phyloP scores from a whole-genome alignment of 371 early-diverging fungal species.

The Mortierella sp. region DNA sequence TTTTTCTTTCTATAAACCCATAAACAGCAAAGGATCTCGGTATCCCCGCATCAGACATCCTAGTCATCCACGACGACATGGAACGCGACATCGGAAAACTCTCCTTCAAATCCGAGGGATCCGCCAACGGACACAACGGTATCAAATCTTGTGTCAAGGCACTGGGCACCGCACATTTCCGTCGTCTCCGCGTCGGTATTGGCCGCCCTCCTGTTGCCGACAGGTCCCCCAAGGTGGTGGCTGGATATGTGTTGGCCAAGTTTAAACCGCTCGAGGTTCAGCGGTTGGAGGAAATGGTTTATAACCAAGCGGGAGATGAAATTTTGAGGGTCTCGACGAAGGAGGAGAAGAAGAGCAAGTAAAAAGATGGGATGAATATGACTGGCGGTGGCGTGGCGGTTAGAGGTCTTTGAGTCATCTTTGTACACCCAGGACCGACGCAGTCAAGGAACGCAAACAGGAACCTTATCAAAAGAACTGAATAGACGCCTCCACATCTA shows the following conservation, averaged over 20 bases:
- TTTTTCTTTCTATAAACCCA: neutral
- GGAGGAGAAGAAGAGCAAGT: neutral
- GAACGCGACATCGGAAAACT: conserved; percentile 76
- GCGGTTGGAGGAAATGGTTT: conserved; percentile 57
- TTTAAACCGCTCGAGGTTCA: conserved; percentile 66
- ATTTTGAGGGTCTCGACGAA: conserved; percentile 26
- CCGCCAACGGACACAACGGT: conserved; percentile 83
- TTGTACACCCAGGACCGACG: neutral
- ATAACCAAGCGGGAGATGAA: conserved; percentile 37
- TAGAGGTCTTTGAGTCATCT: neutral
- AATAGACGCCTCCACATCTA: neutral
- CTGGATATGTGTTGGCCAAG: conserved; percentile 69
- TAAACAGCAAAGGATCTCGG: conserved; percentile 61
- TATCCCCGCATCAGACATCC: conserved; percentile 56
- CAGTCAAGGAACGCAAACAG: neutral
- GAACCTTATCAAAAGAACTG: neutral
- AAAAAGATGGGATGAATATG: neutral
- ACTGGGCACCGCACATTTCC: conserved; percentile 68
- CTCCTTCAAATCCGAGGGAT: conserved; percentile 72
- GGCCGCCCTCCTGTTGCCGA: conserved; percentile 68
- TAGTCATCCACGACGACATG: conserved; percentile 86
- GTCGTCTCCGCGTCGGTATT: conserved; percentile 75
- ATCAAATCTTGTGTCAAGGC: conserved; percentile 74
- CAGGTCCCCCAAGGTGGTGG: conserved; percentile 64
- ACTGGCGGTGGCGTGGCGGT: neutral